Base-by-base conservation (phyloP, 2,329 filamentous ascomycete genomes). In the Monilinia fructicola region DNA sequence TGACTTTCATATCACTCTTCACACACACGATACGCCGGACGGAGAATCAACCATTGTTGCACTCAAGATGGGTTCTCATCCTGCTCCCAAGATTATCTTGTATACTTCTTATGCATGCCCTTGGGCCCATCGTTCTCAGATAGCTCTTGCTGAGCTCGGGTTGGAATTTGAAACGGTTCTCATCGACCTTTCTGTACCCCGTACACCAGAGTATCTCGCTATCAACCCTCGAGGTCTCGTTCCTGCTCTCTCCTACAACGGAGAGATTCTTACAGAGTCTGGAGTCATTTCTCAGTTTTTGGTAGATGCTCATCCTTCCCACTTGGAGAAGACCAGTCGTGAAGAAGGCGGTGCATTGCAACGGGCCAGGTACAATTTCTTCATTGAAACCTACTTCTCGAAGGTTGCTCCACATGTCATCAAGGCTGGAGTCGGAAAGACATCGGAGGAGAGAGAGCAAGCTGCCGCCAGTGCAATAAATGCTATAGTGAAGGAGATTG, bases 221-320 rank as follows among this genome's bases (percentile, higher is more conserved):
- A 79, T 95, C 75, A 93, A 94, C 79, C 90, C 91, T 71, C 87
- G 90, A 66, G 92, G 92, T 18, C 85, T 93, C 3, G 90, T 95
- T 5, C 91, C 92, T 0, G 80, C 87, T 0, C 79, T 95, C 66
- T 83, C 84, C 31, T 89, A 90, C 80, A 82, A 86, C 69, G 83
- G 81, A 68, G 82, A 90, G 69, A 88, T 91, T 75, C 81, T 95
- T 74, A 87, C 85, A 64, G 91, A 95, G 77, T 92, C 89, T 2
- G 87, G 80, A 69, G 85, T 94, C 69, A 86, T 94, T n/a, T 78
- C 87, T 1, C 85, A 89, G 71, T 94, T 92, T 78, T 77, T 87
- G 4, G 87, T 84, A 54, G 91, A 95, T 74, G 80, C 84, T 0
- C 86, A 90, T 75, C 89, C 90, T 1, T 88, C 86, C 2, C 84